Evolutionary conservation across 768 basidiomycete species (phyloP), one percentile per base, ranked within the genome.

Genomic region (Agaricus blazei): DNA sequence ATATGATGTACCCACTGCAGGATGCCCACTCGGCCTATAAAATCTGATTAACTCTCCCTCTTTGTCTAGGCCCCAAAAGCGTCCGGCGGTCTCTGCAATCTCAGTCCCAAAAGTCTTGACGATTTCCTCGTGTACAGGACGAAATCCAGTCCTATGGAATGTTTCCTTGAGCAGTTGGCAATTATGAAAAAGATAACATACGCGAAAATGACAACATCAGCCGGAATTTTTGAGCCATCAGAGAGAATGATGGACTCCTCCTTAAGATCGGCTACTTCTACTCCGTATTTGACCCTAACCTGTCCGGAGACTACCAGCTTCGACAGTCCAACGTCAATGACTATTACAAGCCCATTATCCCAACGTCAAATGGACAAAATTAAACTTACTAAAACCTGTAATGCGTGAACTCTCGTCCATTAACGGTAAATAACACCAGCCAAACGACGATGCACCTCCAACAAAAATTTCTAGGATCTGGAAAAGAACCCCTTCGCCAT

Each of bases 231-330:
- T 15, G 66, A 67, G 11, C 72, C 72, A 55, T 78, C 72, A 0
- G 66, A 66, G 60, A 79, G 75, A 11, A 71, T 51, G 6, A 77
- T 58, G 15, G 67, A 68, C 38, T 66, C 57, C 15, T 63, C 52
- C 8, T 64, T 68, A 62, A 78, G 73, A 9, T 60, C 58, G 19
- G 67, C 65, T 38, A 78, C 68, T 57, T 75, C 72, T n/a, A 69
- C 66, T 44, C 80, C 81, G 60, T 77, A 78, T 69, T 83, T 84
- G 56, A 85, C 64, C 61, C 80, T 78, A 66, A 85, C 78, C 61
- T 81, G 75, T 5, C 82, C 81, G 40, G 76, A 69, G 36, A 72
- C 72, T 59, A 84, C 78, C 54, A 78, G 68, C 60, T 81, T 72
- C 36, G 76, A 75, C 40, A 76, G 76, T 29, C 81, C 82, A 48